Conservation (phyloP, 192 early-diverging fungal species). For the Radiomyces spectabilis region DNA sequence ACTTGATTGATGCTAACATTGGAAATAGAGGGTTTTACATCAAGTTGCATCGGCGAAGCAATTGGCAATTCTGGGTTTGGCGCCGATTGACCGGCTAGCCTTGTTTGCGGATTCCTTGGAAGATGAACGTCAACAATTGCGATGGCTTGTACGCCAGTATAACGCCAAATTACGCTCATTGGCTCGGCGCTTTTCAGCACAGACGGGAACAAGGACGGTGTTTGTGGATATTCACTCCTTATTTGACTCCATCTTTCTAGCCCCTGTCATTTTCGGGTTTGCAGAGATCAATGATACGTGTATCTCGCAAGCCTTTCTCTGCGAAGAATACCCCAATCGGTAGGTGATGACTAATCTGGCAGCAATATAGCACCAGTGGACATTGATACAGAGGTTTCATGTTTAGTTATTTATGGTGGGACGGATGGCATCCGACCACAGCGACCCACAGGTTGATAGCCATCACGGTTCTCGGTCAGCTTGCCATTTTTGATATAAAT, state of each 20-base stretch:
- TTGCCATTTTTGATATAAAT: background rate
- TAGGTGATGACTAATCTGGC: background rate
- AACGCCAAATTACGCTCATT: background rate
- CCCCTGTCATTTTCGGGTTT: no score
- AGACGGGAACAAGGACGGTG: no score
- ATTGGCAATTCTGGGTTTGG: background rate
- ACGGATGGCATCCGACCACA: slow-evolving; percentile 4
- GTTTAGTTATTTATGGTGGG: slow-evolving; percentile 12
- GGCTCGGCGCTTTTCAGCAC: background rate
- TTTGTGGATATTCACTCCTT: background rate
- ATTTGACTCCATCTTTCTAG: background rate
- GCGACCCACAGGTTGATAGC: background rate
- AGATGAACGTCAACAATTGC: background rate
- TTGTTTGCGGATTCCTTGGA: background rate
- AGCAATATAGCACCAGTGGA: no score
- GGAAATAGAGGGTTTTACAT: background rate
- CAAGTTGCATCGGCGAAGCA: background rate
- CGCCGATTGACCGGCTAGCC: background rate
- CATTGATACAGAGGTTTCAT: background rate
- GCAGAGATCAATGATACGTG: no score
- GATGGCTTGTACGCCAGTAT: background rate
- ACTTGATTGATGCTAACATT: background rate
- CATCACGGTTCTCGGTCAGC: background rate
- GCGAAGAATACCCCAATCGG: background rate
- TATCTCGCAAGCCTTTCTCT: background rate